Evolutionary conservation across 2,329 filamentous ascomycete species (phyloP), one percentile per base, ranked within the genome.

Genomic region (Xenoacremonium recifei): DNA sequence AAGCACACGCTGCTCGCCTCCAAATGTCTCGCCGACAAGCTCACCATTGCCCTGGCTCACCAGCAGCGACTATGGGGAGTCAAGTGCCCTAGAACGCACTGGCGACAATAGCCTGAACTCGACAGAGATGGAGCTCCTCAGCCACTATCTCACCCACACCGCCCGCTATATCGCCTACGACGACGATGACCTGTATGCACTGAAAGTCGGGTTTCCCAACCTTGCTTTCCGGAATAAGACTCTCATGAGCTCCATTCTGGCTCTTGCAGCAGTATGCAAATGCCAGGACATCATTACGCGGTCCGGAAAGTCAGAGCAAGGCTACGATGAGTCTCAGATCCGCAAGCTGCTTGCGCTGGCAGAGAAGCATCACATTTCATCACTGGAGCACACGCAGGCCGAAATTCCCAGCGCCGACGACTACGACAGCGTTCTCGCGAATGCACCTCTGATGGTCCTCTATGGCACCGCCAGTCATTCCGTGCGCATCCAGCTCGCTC

Each of bases 71-170:
- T n/a, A n/a, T n/a, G n/a, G n/a, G n/a, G n/a, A n/a, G n/a, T n/a
- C n/a, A n/a, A n/a, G n/a, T n/a, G n/a, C n/a, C n/a, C n/a, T n/a
- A n/a, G n/a, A n/a, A n/a, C n/a, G n/a, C n/a, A n/a, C n/a, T n/a
- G n/a, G n/a, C n/a, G n/a, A n/a, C n/a, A n/a, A n/a, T n/a, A n/a
- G n/a, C 5, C 54, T 66, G 2, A 42, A 43, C 5, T 48, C 59
- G 1, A 40, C 43, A 12, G 69, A 72, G 19, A 53, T 70, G 2
- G 57, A 61, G 7, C 61, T 72, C 0, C 44, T 72, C 3, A 57
- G 58, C 18, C 68, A 72, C 45, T 73, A 69, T 33, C 57, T 72
- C 29, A 61, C 63, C 0, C 69, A 72, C 44, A 70, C 69, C 1
- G 65, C 67, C 30, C 61, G 48, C 4, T 59, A 58, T 4, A 54